These are phyloP conservation scores for Sporobolomyces phaffii DNA, from an alignment of 768 basidiomycete species.

Conservation along the genomic window DNA sequence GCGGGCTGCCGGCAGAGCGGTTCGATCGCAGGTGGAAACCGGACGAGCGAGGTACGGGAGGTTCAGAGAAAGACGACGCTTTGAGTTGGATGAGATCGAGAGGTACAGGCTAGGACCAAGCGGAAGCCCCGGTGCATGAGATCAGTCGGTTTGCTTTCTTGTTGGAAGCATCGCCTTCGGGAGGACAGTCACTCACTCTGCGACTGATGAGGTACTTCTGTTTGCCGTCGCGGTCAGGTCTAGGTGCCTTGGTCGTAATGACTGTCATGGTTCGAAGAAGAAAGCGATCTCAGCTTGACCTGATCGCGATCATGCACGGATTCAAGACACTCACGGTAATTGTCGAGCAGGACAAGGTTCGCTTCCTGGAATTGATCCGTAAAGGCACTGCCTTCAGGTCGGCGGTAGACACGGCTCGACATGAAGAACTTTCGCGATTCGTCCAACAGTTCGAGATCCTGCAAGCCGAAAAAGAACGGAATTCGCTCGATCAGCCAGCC, in stretches of 20 bases:
- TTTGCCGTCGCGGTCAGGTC: constrained; percentile 65
- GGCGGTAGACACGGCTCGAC: constrained; percentile 72
- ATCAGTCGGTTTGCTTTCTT: no score
- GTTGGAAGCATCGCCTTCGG: no score
- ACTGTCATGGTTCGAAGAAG: constrained; percentile 51
- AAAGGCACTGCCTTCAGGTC: constrained; percentile 73
- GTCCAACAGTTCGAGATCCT: constrained; percentile 85
- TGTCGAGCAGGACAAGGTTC: constrained; percentile 85
- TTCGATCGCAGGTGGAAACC: constrained; percentile 27
- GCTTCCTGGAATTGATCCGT: constrained; percentile 79
- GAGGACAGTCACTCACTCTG: constrained; percentile 66
- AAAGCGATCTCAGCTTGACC: no score
- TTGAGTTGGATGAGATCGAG: constrained; percentile 74
- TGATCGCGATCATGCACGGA: background rate
- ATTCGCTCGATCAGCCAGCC: background rate
- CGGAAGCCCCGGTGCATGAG: no score
- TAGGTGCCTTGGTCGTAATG: constrained; percentile 69
- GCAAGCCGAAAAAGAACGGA: constrained; percentile 8
- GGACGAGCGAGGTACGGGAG: constrained; percentile 21
- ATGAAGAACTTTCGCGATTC: constrained; percentile 76
- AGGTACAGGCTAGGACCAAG: constrained; percentile 67
- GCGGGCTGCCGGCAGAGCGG: constrained; percentile 46
- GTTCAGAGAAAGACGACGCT: constrained; percentile 32
- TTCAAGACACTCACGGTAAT: constrained; percentile 53
- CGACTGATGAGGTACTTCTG: constrained; percentile 74